Base-by-base conservation (phyloP, 202 grass and related monocot genomes). In the Tripidium arundinaceum region DNA sequence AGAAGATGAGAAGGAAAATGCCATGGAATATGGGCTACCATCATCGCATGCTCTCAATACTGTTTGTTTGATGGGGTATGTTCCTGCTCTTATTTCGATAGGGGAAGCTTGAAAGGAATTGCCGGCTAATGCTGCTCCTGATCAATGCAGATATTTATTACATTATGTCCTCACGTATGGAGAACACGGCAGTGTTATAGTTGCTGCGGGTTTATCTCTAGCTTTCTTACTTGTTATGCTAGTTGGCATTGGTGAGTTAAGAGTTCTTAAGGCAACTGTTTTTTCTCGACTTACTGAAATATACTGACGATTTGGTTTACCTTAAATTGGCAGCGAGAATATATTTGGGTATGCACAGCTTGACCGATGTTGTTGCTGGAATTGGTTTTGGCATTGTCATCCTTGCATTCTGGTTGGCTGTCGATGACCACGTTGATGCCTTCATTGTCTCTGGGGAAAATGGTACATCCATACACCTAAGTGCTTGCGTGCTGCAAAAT, bases 261-360 rank as follows among this genome's bases (percentile, higher is more conserved):
- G 1, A 14, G 58, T 72, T 75, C 24, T 81, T 71, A 1, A 16
- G 6, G 10, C 0, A 6, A 38, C 34, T 31, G 16, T 63, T 47
- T 72, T 72, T 54, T 22, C 50, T 62, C 2, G 5, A 43, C 0
- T 74, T 63, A 54, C 0, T 0, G 14, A 62, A 70, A 75, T 9
- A 55, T 74, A 37, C 41, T 89, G 50, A 89, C 12, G 15, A n/a
- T 83, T 31, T 79, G 74, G 4, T 50, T 66, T 81, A 38, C 59
- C 72, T 81, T n/a, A 81, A 77, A 80, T 87, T 78, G 18, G 54
- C 74, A 99, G 96, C 86, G 22, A 89, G 96, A 76, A 87, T 99
- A 80, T 99, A 99, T 81, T 73, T 99, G 72, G 96, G 96, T 41
- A 99, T 99, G 96, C 96, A 99, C 79, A 99, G 96, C 83, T 68